These are phyloP conservation scores for Volvariella volvacea DNA, from an alignment of 1,284 basidiomycete genomes.

Conservation along the genomic window DNA sequence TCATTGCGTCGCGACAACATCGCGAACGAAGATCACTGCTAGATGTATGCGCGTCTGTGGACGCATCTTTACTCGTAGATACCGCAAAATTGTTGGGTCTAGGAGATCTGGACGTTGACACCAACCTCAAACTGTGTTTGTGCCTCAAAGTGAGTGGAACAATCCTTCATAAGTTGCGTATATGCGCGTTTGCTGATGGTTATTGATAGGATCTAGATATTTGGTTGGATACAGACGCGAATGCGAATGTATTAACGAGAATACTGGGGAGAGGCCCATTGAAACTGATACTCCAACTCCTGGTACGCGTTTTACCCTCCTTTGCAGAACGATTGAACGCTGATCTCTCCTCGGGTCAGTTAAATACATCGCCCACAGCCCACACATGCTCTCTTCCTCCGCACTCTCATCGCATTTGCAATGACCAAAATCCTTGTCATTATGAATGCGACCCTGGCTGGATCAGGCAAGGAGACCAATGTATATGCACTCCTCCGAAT, in stretches of 20 bases:
- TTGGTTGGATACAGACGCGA: conserved; percentile 26
- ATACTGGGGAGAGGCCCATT: conserved; percentile 18
- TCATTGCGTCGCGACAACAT: conserved; percentile 19
- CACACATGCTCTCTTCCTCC: conserved; percentile 24
- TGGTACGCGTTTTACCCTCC: conserved; percentile 15
- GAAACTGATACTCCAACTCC: conserved; percentile 15
- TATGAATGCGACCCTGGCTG: conserved; percentile 26
- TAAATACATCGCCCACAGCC: conserved; percentile 19
- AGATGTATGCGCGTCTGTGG: conserved; percentile 27
- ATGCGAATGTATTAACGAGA: conserved; percentile 19
- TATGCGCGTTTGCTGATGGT: conserved; percentile 4
- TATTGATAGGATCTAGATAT: conserved; percentile 27
- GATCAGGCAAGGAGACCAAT: conserved; percentile 21
- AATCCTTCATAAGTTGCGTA: not conserved
- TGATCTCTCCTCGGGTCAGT: conserved; percentile 8
- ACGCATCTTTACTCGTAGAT: conserved; percentile 21
- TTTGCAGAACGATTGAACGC: not conserved
- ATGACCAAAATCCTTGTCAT: conserved; percentile 25
- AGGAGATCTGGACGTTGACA: conserved; percentile 16
- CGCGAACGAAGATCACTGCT: conserved; percentile 21
- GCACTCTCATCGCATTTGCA: conserved; percentile 27
- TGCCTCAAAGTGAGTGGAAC: conserved; percentile 22
- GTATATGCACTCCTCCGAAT: conserved; percentile 33
- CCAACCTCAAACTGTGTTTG: conserved; percentile 24
- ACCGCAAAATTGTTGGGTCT: conserved; percentile 21